Percentiles rank a stretch among this genome's conserved stretches.
Conservation (phyloP, 164 flowering plant genomes). For the Cinnamomum micranthum region DNA sequence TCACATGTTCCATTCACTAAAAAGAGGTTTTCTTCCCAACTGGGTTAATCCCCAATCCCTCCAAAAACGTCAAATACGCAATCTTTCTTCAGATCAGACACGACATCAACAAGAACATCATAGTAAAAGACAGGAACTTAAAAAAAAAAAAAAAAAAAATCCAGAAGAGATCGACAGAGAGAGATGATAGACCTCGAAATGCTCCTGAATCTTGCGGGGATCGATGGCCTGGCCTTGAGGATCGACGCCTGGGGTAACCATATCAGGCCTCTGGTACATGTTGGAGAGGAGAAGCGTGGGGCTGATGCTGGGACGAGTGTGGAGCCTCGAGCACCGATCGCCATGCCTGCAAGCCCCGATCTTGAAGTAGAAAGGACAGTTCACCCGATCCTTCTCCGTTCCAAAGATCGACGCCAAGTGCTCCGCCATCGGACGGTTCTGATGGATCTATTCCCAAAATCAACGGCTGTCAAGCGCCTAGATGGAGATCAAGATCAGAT, state of each 20-base stretch:
- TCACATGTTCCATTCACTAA: too few relatives aligned
- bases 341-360: constrained; percentile 83
- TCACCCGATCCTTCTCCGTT: constrained; percentile 88
- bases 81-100: too few relatives aligned
- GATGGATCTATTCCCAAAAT: background rate
- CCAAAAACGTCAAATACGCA: too few relatives aligned
- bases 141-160: background rate
- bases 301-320: constrained; percentile 61
- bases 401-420: constrained; percentile 92
- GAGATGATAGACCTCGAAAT: constrained; percentile 44
- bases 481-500: background rate
- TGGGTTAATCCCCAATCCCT: too few relatives aligned
- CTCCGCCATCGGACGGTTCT: constrained; percentile 64
- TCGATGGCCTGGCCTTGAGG: constrained; percentile 55
- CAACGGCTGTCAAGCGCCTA: background rate
- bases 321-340: constrained; percentile 66
- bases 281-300: constrained; percentile 64
- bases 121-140: background rate
- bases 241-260: constrained; percentile 64
- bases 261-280: constrained; percentile 77
- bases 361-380: constrained; percentile 96
- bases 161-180: background rate
- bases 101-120: background rate
- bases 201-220: constrained; percentile 56
- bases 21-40: too few relatives aligned